phyloP scores from a whole-genome alignment of 257 asterid species.

The Solanum sejunctum region DNA sequence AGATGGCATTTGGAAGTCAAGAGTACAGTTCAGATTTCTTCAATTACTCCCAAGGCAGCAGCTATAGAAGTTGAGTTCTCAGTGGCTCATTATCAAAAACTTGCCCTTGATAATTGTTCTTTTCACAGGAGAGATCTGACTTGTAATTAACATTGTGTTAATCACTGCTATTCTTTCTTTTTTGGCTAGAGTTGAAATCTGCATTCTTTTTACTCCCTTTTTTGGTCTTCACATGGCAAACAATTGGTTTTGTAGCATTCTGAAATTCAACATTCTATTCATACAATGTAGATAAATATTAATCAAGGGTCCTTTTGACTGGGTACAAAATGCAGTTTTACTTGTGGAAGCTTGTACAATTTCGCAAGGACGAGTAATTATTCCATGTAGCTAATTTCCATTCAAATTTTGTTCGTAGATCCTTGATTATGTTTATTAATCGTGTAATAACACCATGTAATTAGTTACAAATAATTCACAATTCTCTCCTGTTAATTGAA shows the following conservation, averaged over 20 bases:
- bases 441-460: too few species aligned
- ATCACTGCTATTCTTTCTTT: not conserved
- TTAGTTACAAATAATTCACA: too few species aligned
- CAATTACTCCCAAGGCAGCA: conserved; percentile 48
- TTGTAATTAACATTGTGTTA: not conserved
- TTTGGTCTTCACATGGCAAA: not conserved
- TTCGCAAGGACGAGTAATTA: not conserved
- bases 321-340: not conserved
- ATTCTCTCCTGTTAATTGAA: too few species aligned
- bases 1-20: conserved; percentile 90
- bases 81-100: not conserved
- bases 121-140: not conserved
- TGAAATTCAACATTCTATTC: not conserved
- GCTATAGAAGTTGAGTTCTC: conserved; percentile 28
- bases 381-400: not conserved
- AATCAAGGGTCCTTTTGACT: not conserved
- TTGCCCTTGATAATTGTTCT: not conserved
- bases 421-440: not conserved
- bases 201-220: not conserved
- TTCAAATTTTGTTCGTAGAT: not conserved
- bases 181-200: not conserved
- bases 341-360: not conserved
- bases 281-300: not conserved
- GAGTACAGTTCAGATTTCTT: conserved; percentile 46
- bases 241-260: not conserved